Evolutionary conservation across 371 early-diverging fungal species (phyloP), one percentile per base, ranked within the genome.

Genomic region (Mucor piriformis): DNA sequence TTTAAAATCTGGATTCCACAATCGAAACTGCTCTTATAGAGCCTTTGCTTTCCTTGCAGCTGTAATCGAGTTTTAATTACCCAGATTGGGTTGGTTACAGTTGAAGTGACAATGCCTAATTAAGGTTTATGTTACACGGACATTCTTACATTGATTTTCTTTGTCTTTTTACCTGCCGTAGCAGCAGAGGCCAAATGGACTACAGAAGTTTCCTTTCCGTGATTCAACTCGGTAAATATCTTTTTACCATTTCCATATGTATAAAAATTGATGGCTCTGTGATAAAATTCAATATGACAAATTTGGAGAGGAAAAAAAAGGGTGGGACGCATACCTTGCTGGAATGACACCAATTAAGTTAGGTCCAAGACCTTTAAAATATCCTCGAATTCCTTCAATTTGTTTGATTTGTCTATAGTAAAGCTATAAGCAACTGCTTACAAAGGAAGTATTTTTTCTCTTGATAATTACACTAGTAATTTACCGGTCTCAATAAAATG

Each of bases 11-110:
- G 67, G 11, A 72, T 51, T 1, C 88, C 57, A 61, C 96, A 96
- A 52, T 94, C 87, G 20, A 91, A 58, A 56, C 90, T 90, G 76
- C 86, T 47, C 70, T 56, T 29, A 72, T 66, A 1, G 63, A 63
- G 2, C 74, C 66, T 46, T 29, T 29, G 29, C 29, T 75, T 82
- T 3, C 77, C 69, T 72, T 92, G 92, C 48, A 97, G 77, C 72
- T 97, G 97, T 84, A 98, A 89, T 54, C 98, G 76, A 0, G 97
- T 98, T 67, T 96, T 97, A 48, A 96, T 86, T 49, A 97, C 84
- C 98, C 98, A 98, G 6, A 98, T 95, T 0, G 98, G 98, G 68
- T 95, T 97, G 8, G 97, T 95, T 11, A 76, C 74, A 0, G 91
- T 86, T 0, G 94, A 86, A 3, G 93, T 92, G 7, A 89, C 79